phyloP scores from a whole-genome alignment of 2,329 filamentous ascomycete species.

The Ciborinia camelliae region DNA sequence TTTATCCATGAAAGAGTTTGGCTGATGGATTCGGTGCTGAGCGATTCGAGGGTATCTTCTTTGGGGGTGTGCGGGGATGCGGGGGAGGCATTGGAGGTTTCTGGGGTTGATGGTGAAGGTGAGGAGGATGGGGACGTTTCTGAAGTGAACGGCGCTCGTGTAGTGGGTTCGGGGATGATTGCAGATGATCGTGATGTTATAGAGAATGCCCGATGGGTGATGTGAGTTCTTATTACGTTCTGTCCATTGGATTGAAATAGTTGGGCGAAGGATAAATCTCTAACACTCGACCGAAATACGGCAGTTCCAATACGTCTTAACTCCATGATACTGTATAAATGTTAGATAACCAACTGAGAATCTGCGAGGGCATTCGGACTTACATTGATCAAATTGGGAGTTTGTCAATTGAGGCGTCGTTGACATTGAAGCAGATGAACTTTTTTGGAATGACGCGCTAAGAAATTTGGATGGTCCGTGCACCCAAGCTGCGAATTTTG shows the following conservation, averaged over 20 bases:
- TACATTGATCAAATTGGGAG: constrained; percentile 24
- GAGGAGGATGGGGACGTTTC: neutral
- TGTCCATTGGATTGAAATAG: neutral
- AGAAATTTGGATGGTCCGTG: constrained; percentile 17
- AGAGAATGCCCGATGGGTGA: constrained; percentile 6
- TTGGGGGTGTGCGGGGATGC: constrained; percentile 9
- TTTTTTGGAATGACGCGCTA: constrained; percentile 18
- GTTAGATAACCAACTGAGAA: constrained; percentile 19
- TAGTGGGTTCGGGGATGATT: constrained; percentile 4
- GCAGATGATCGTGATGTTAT: neutral
- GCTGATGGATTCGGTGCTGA: neutral
- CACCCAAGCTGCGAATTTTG: constrained; percentile 1
- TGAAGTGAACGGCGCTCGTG: neutral
- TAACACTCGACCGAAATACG: constrained; percentile 2
- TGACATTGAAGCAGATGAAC: constrained; percentile 17
- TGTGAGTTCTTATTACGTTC: constrained; percentile 1
- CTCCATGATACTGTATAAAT: constrained; percentile 34
- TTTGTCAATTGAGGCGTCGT: constrained; percentile 25
- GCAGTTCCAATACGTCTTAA: constrained; percentile 30
- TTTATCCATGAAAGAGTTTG: neutral
- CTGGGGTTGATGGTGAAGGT: neutral
- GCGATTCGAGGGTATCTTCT: constrained; percentile 16
- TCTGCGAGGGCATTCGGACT: constrained; percentile 22
- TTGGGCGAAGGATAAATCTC: neutral
- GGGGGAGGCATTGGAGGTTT: neutral